phyloP scores from a whole-genome alignment of 2,329 filamentous ascomycete species.

The Botrytis squamosa region DNA sequence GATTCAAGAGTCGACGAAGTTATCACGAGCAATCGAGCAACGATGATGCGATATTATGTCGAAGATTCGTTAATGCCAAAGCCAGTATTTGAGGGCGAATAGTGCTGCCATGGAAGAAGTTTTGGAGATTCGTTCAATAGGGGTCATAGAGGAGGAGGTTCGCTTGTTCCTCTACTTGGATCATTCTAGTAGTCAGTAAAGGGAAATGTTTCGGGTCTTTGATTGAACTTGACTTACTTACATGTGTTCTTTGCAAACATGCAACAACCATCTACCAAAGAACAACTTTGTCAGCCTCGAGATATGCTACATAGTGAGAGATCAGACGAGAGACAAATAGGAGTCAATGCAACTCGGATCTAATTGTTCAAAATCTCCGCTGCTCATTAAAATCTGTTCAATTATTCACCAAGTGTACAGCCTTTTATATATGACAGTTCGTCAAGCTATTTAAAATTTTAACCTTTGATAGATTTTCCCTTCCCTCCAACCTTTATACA shows the following conservation, averaged over 20 bases:
- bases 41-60: neutral
- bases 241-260: neutral
- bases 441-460: neutral
- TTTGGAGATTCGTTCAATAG: neutral
- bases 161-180: neutral
- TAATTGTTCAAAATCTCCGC: neutral
- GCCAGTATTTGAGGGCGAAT: rapidly evolving
- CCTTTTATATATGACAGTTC: neutral
- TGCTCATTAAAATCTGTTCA: neutral
- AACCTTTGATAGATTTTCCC: neutral
- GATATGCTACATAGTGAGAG: neutral
- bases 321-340: slow-evolving; percentile 8
- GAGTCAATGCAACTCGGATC: neutral
- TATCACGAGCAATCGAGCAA: neutral
- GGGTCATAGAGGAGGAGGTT: neutral
- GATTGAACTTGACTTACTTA: neutral
- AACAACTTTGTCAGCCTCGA: neutral
- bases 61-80: neutral
- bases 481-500: neutral
- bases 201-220: neutral
- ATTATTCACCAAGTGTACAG: neutral
- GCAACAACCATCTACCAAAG: neutral
- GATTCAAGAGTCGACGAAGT: neutral
- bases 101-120: neutral
- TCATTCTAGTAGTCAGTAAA: neutral